Evolutionary conservation across 176 grass and related monocot genomes (phyloP), one percentile per base, ranked within the genome.

Genomic region (Dendrocalamus sinicus): DNA sequence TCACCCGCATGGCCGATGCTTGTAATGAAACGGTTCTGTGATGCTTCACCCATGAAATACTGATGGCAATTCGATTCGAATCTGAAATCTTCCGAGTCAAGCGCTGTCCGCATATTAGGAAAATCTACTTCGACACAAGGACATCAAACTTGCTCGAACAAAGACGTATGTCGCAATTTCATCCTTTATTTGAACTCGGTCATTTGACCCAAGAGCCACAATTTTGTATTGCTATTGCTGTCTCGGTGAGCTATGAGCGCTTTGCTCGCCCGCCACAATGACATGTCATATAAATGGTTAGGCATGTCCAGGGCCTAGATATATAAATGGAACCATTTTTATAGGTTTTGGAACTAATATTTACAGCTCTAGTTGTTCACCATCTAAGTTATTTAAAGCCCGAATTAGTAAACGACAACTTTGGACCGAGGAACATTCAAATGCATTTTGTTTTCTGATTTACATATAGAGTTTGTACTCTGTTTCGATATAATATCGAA

Each of bases 41-140:
- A 89, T 81, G 79, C 80, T 70, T 88, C 63, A 12, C 50, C 73
- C 82, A 52, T 85, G 55, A 87, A 86, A 65, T 91, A 84, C 22
- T 84, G 89, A n/a, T 75, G 93, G 89, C 65, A 89, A 99, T 87
- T 99, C 8, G 94, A 94, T 73, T 94, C 91, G 96, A 92, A 72
- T 77, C 84, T 55, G 96, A 88, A 86, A 89, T 91, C 59, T 99
- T 99, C 76, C 91, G 90, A 66, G 90, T 99, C 76, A 99, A 95
- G 70, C 94, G 96, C 65, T 84, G 96, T 45, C 88, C 96, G 55
- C 11, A 80, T 69, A 5, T 41, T 51, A 76, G 86, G 52, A 32
- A 91, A 92, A 75, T 57, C 85, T 81, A 52, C 63, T 54, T 40
- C 64, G 92, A 91, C 26, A 57, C 79, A 50, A 57, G 37, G 76